These are phyloP conservation scores for Globisporangium cylindrosporum DNA, from an alignment of 352 stramenopile genomes.

Conservation along the genomic window DNA sequence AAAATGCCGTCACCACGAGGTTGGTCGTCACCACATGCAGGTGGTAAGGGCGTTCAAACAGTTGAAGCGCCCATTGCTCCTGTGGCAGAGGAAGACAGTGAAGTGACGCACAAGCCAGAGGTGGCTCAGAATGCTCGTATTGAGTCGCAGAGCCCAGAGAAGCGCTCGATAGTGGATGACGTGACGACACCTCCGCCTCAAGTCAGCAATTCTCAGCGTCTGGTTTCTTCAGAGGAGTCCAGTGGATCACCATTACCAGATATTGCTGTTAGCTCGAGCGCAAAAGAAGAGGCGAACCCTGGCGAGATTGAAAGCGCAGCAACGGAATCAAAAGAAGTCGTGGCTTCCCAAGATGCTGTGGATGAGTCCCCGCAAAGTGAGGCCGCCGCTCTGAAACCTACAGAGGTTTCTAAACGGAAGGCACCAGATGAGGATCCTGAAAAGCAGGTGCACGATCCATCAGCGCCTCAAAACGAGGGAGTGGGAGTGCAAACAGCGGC, in stretches of 20 bases:
- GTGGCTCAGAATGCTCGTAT: not conserved
- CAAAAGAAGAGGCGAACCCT: not conserved
- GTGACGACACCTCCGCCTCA: not conserved
- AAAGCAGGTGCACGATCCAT: not conserved
- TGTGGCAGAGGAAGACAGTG: conserved; percentile 5
- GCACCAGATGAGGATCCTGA: not conserved
- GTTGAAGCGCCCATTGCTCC: not conserved
- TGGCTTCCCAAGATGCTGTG: not conserved
- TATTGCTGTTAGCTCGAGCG: too few relatives aligned
- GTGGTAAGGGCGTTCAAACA: not conserved
- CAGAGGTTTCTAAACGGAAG: not conserved
- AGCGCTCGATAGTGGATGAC: not conserved
- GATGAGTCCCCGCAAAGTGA: not conserved
- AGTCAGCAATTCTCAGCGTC: not conserved
- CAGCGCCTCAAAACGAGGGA: not conserved
- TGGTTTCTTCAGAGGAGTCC: not conserved
- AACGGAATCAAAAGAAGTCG: too few relatives aligned
- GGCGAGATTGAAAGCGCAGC: not conserved
- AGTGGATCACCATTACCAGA: too few relatives aligned
- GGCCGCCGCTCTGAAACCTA: too few relatives aligned
- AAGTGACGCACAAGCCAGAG: not conserved
- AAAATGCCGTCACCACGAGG: conserved; percentile 15
- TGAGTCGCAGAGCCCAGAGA: not conserved
- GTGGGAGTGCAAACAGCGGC: not conserved
- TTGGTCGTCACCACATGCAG: not conserved